phyloP scores from a whole-genome alignment of 345 rosid species.

The Salix caprea region DNA sequence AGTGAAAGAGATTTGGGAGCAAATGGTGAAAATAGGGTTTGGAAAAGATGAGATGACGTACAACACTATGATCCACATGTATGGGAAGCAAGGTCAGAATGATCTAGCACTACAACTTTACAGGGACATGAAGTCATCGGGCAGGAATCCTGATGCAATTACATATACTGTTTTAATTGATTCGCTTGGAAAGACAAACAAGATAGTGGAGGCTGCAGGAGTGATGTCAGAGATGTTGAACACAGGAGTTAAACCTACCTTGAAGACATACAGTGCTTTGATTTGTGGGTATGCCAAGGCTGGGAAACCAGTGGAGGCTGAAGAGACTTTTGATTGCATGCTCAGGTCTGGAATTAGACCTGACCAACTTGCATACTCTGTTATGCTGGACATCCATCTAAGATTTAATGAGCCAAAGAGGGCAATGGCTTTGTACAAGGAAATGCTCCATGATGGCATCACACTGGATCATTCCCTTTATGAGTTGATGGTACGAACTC shows the following conservation, averaged over 20 bases:
- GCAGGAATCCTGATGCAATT: slow-evolving; percentile 74
- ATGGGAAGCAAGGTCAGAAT: slow-evolving; percentile 80
- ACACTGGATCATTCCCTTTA: slow-evolving; percentile 53
- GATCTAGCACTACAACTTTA: slow-evolving; percentile 73
- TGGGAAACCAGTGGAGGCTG: slow-evolving; percentile 76
- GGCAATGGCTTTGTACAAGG: slow-evolving; percentile 55
- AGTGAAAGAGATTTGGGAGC: slow-evolving; percentile 61
- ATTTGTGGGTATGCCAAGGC: slow-evolving; percentile 95
- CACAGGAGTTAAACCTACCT: slow-evolving; percentile 70
- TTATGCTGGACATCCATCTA: slow-evolving; percentile 75
- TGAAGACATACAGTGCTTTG: slow-evolving; percentile 88
- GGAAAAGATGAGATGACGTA: slow-evolving; percentile 85
- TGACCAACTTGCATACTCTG: slow-evolving; percentile 76
- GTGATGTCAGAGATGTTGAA: slow-evolving; percentile 94
- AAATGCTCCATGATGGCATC: slow-evolving; percentile 63
- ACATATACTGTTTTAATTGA: slow-evolving; percentile 91
- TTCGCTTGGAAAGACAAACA: slow-evolving; percentile 82
- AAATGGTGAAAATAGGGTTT: slow-evolving; percentile 76
- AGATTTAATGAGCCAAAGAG: slow-evolving; percentile 57
- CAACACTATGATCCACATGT: slow-evolving; percentile 92
- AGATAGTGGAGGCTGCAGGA: slow-evolving; percentile 60
- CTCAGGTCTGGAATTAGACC: slow-evolving; percentile 70
- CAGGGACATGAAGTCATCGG: slow-evolving; percentile 70
- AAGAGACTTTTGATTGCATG: slow-evolving; percentile 73
- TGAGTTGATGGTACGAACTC: slow-evolving; percentile 49